phyloP scores from a whole-genome alignment of 805 yeast genomes.

The Yamadazyma sp. region DNA sequence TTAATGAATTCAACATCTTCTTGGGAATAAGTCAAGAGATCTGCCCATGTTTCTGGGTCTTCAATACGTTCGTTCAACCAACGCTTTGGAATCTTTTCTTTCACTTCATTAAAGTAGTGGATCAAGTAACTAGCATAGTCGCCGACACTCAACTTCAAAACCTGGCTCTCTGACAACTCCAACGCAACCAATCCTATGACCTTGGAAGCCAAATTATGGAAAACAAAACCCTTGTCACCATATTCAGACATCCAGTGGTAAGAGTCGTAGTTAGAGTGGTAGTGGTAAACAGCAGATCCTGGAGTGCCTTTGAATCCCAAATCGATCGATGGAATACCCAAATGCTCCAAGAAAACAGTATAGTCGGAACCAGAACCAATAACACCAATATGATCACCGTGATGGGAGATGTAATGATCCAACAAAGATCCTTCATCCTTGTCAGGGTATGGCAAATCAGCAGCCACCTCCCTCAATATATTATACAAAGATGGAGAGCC shows the following conservation, averaged over 20 bases:
- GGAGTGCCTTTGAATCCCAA: conserved; percentile 44
- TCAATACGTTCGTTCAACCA: conserved; percentile 29
- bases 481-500: conserved; percentile 59
- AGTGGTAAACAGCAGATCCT: conserved; percentile 47
- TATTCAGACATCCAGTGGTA: conserved; percentile 52
- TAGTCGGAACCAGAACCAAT: conserved; percentile 56
- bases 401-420: conserved; percentile 45
- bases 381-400: conserved; percentile 35
- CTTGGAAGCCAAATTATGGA: conserved; percentile 58
- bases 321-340: conserved; percentile 65
- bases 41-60: conserved; percentile 17
- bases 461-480: conserved; percentile 46
- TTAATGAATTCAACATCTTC: conserved; percentile 19
- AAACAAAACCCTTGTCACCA: conserved; percentile 52
- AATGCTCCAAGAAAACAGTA: conserved; percentile 60
- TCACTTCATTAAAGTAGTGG: conserved; percentile 32
- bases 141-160: conserved; percentile 47
- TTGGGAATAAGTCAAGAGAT: conserved; percentile 15
- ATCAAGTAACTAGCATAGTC: conserved; percentile 49
- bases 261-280: conserved; percentile 61
- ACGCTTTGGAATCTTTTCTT: conserved; percentile 28
- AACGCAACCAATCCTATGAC: conserved; percentile 57
- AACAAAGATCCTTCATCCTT: conserved; percentile 41
- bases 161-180: conserved; percentile 56
- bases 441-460: conserved; percentile 44